phyloP scores from a whole-genome alignment of 2,329 filamentous ascomycete genomes.

The Monosporascus sp. region DNA sequence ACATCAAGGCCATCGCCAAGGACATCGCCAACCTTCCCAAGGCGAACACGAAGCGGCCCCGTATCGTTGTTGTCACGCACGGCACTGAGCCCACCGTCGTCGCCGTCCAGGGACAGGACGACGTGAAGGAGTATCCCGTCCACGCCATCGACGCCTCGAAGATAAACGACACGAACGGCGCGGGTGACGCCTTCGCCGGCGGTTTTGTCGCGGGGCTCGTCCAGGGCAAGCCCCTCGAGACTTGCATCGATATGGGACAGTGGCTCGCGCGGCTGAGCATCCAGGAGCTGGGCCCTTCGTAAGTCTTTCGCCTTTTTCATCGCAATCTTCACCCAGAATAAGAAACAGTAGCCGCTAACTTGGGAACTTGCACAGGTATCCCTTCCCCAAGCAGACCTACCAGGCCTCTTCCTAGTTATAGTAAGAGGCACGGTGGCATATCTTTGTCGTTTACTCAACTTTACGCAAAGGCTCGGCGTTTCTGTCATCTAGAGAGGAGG shows the following conservation, averaged over 20 bases:
- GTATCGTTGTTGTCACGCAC: slow-evolving; percentile 89
- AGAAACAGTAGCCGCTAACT: slow-evolving; percentile 5
- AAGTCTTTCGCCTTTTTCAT: slow-evolving; percentile 40
- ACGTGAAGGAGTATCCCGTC: slow-evolving; percentile 73
- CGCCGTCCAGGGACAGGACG: slow-evolving; percentile 65
- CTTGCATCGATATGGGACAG: slow-evolving; percentile 84
- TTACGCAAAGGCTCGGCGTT: slow-evolving; percentile 25
- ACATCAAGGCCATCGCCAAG: slow-evolving; percentile 80
- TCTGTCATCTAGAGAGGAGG: neutral
- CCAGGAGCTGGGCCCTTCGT: slow-evolving; percentile 93
- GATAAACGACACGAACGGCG: slow-evolving; percentile 96
- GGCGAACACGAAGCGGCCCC: slow-evolving; percentile 78
- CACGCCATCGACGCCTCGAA: slow-evolving; percentile 68
- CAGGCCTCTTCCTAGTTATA: slow-evolving; percentile 33
- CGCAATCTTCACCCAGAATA: too few relatives aligned
- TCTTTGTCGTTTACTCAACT: slow-evolving; percentile 30
- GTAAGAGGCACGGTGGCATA: neutral
- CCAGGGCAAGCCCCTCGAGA: slow-evolving; percentile 72
- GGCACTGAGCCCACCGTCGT: slow-evolving; percentile 88
- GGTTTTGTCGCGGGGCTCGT: slow-evolving; percentile 89
- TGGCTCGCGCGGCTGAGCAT: slow-evolving; percentile 95
- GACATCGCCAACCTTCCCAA: slow-evolving; percentile 84
- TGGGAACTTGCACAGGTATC: slow-evolving; percentile 51
- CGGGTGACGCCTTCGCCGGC: slow-evolving; percentile 93
- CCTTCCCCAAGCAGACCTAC: slow-evolving; percentile 77